Evolutionary conservation across 495 filamentous ascomycete species (phyloP), one percentile per base, ranked within the genome.

Genomic region (Rhypophila decipiens): DNA sequence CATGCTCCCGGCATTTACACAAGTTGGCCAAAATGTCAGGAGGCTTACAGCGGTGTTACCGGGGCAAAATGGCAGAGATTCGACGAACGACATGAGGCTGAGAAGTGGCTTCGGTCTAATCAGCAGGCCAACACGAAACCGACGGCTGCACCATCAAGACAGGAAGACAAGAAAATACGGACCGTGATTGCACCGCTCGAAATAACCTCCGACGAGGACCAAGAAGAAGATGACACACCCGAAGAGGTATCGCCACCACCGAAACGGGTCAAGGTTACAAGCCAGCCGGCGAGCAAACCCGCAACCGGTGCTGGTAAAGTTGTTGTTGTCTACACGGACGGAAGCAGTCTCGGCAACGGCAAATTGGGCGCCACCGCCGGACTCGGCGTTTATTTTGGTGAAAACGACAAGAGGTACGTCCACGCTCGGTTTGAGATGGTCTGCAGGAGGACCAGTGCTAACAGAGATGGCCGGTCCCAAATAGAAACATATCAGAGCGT

Each of bases 341-440:
- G 93, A 10, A 93, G 86, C 50, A 76, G 80, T 51, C 71, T 84
- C 20, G 75, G 80, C 38, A 97, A 98, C 67, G 93, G 93, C 11
- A 75, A 73, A 42, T 55, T 65, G 1, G 74, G 80, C 5, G 87
- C 93, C 23, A 69, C 73, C 4, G 91, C 87, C 4, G 93, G 93
- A 3, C 77, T 96, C 8, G 93, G 93, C 1, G 90, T 96, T 24
- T 96, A 73, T 47, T 96, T 96, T 65, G 88, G 87, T 5, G 71
- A 72, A n/a, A 67, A 65, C 1, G 87, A 95, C 63, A 49, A 67
- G 42, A 80, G 86, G 88, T 90, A 69, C 55, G 73, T 69, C 20
- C 24, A 9, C 4, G 17, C 9, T 21, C 2, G 13, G 4, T 9
- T 12, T 29, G 9, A 13, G 36, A 20, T 5, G 33, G 15, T 2